Evolutionary conservation across 2,329 filamentous ascomycete genomes (phyloP), one percentile per base, ranked within the genome.

Genomic region (Tolypocladium album): DNA sequence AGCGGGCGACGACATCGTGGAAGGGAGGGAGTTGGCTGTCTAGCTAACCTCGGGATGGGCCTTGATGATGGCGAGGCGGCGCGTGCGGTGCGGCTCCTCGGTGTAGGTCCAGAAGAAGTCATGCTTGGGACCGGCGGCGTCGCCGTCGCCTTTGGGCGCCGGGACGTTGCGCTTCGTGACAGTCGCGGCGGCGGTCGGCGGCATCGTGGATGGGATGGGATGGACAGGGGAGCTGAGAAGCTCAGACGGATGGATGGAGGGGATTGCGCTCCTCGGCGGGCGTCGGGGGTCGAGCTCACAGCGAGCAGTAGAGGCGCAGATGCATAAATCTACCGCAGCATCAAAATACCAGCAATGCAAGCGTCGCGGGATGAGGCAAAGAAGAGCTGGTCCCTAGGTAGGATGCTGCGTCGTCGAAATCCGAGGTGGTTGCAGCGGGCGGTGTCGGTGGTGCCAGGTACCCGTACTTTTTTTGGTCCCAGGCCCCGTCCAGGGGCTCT

Each of bases 21-120:
- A 20, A n/a, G 50, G 58, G 27, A 42, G 6, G 36, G 12, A 5
- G 47, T n/a, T n/a, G n/a, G n/a, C n/a, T n/a, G 59, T 15, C 24
- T n/a, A 7, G 55, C 24, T 4, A 6, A 93, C 92, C 83, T 99
- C 93, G 55, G 94, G 94, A 72, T 99, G 93, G 59, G 93, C 92
- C 79, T 97, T 97, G 76, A 99, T 97, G 69, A 99, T 99, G 63
- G 92, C 91, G 67, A 93, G 85, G 60, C 94, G 85, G 67, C 94
- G 82, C 39, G 93, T 94, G 67, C 92, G 86, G 76, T 99, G 94
- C 63, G 94, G 94, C 76, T 99, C 94, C 74, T 99, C 94, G 12
- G 94, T 97, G 72, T 99, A 97, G 47, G 94, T 96, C 94, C 95
- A 97, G 78, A 96, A 96, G 81, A 97, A 97, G 73, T 82, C 74